These are phyloP conservation scores for Chytridium lagenaria DNA, from an alignment of 371 early-diverging fungal genomes.

Conservation along the genomic window DNA sequence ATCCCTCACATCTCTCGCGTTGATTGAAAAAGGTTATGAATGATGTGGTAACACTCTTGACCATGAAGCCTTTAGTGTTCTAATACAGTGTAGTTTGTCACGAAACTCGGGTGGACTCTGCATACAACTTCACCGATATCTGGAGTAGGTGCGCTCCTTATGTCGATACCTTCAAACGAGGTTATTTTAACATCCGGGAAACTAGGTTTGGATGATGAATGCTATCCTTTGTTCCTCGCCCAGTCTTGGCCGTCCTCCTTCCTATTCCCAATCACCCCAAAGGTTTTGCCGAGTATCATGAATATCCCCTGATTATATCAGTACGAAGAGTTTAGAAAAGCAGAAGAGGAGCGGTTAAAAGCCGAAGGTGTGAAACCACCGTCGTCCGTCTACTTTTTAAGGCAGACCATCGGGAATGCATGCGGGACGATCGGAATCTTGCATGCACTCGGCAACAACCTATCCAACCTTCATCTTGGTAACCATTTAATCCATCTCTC, in stretches of 20 bases:
- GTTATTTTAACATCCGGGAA: slow-evolving; percentile 50
- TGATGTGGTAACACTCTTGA: slow-evolving; percentile 51
- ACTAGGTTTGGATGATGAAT: slow-evolving; percentile 83
- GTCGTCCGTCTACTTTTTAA: slow-evolving; percentile 68
- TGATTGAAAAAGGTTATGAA: slow-evolving; percentile 63
- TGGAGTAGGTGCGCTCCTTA: slow-evolving; percentile 28
- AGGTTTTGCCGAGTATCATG: slow-evolving; percentile 29
- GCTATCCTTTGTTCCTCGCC: slow-evolving; percentile 78
- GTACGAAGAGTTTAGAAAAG: slow-evolving; percentile 62
- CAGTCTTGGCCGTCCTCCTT: slow-evolving; percentile 80
- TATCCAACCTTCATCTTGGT: not conserved
- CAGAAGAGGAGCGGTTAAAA: slow-evolving; percentile 61
- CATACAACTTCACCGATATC: slow-evolving; percentile 36
- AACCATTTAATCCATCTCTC: not conserved
- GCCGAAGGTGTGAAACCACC: slow-evolving; percentile 54
- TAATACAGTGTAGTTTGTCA: slow-evolving; percentile 27
- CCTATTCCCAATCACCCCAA: slow-evolving; percentile 63
- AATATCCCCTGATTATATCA: not conserved
- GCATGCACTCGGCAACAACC: slow-evolving; percentile 55
- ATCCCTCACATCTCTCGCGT: not conserved
- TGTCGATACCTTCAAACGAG: slow-evolving; percentile 53
- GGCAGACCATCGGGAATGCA: slow-evolving; percentile 90
- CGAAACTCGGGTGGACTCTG: slow-evolving; percentile 33
- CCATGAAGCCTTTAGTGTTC: not conserved
- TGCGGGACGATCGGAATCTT: slow-evolving; percentile 69